Evolutionary conservation across 805 yeast species (phyloP).

Genomic region (Blastobotrys attinorum): DNA sequence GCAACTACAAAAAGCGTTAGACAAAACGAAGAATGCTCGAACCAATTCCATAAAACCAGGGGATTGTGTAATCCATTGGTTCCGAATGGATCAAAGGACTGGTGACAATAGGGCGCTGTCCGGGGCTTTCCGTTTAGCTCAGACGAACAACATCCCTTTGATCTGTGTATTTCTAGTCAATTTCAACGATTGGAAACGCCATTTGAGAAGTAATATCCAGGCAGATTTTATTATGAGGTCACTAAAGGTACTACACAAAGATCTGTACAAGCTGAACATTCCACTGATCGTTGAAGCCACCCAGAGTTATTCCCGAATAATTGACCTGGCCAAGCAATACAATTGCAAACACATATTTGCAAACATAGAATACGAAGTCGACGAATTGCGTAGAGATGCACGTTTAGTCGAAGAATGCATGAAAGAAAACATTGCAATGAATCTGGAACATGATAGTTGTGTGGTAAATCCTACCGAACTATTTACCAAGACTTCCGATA

Average conservation of each 20-base stretch:
- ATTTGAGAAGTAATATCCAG: constrained; percentile 38
- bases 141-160: constrained; percentile 28
- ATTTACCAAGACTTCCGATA: constrained; percentile 29
- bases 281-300: constrained; percentile 26
- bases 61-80: constrained; percentile 33
- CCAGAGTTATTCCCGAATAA: neutral
- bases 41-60: neutral
- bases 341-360: constrained; percentile 28
- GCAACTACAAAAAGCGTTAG: neutral
- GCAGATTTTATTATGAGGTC: constrained; percentile 33
- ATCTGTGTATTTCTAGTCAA: constrained; percentile 37
- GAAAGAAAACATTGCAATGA: constrained; percentile 20
- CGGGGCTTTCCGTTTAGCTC: constrained; percentile 31
- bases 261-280: constrained; percentile 30
- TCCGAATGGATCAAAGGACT: constrained; percentile 39
- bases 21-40: neutral
- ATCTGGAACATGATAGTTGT: constrained; percentile 34
- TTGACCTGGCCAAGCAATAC: constrained; percentile 24
- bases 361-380: constrained; percentile 39
- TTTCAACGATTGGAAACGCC: constrained; percentile 35
- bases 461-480: constrained; percentile 36
- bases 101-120: constrained; percentile 38
- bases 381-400: constrained; percentile 33
- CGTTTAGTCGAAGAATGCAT: constrained; percentile 16
- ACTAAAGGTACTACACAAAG: constrained; percentile 27